A percentile compares a stretch with the other conserved stretches of the same genome.
phyloP scores from a whole-genome alignment of 2,329 filamentous ascomycete genomes.

The Tolypocladium tundrense region DNA sequence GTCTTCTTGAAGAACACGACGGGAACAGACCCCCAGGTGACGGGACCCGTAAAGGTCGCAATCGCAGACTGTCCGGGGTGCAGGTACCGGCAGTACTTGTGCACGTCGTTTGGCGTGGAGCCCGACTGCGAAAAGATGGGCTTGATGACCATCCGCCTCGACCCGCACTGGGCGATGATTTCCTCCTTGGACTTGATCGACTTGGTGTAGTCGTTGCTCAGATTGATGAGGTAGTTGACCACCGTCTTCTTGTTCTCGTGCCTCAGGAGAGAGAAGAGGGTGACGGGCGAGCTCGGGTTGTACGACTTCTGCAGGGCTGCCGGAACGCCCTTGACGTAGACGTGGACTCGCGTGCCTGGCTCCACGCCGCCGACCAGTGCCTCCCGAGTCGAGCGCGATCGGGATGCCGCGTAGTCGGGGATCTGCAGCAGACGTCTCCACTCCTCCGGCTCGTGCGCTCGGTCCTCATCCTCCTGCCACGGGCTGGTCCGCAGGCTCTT shows the following conservation, averaged over 20 bases:
- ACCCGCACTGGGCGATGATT: constrained; percentile 82
- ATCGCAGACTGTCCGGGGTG: constrained; percentile 86
- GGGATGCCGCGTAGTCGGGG: constrained; percentile 79
- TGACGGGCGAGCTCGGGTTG: constrained; percentile 46
- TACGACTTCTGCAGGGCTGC: constrained; percentile 33
- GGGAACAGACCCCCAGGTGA: constrained; percentile 89
- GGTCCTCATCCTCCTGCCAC: constrained; percentile 86
- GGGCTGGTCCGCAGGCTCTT: constrained; percentile 81
- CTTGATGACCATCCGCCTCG: constrained; percentile 77
- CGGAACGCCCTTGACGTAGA: constrained; percentile 55
- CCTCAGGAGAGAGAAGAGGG: constrained; percentile 76
- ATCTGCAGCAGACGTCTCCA: constrained; percentile 82
- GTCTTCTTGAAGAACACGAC: constrained; percentile 73
- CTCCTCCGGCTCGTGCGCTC: constrained; percentile 76
- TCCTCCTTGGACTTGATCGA: constrained; percentile 89
- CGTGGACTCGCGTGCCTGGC: constrained; percentile 71
- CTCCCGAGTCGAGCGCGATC: constrained; percentile 67
- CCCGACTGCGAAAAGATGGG: constrained; percentile 85
- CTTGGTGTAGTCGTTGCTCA: constrained; percentile 63
- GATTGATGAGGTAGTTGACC: constrained; percentile 80
- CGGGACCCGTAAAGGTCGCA: constrained; percentile 78
- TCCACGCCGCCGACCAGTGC: constrained; percentile 79
- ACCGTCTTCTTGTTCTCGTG: constrained; percentile 93
- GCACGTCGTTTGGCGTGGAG: constrained; percentile 88
- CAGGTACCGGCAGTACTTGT: constrained; percentile 89